These are phyloP conservation scores for Dalbergia cultrata DNA, from an alignment of 306 rosid genomes.

Conservation along the genomic window DNA sequence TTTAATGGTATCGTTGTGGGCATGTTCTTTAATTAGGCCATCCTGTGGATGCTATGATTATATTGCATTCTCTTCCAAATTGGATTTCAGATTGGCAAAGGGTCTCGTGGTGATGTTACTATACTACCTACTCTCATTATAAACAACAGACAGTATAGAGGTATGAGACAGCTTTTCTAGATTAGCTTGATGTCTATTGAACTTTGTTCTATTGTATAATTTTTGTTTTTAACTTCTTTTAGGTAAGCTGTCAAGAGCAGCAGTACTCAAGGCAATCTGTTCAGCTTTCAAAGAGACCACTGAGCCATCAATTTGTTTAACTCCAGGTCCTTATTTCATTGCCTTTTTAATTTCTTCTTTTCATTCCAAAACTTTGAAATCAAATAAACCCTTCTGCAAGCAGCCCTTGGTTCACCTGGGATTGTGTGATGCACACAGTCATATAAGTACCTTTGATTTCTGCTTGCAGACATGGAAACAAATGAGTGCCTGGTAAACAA, in stretches of 20 bases:
- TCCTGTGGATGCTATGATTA: neutral
- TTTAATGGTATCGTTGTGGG: conserved; percentile 21
- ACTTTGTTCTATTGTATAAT: neutral
- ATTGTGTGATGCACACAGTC: neutral
- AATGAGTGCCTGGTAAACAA: conserved; percentile 86
- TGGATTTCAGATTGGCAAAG: conserved; percentile 82
- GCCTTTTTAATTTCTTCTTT: conserved; percentile 32
- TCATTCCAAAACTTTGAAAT: conserved; percentile 1
- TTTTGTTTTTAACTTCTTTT: conserved; percentile 9
- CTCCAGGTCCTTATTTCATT: conserved; percentile 64
- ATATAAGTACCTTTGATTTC: neutral
- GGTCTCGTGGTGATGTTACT: conserved; percentile 93
- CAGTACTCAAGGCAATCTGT: conserved; percentile 94
- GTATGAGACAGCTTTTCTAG: conserved; percentile 51
- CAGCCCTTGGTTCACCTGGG: conserved; percentile 10
- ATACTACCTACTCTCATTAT: conserved; percentile 92
- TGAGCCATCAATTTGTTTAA: conserved; percentile 89
- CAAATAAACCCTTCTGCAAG: conserved; percentile 20
- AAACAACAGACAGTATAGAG: conserved; percentile 95
- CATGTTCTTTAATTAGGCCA: conserved; percentile 23
- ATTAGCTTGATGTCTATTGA: neutral
- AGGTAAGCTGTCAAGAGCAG: conserved; percentile 88
- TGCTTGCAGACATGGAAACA: conserved; percentile 78
- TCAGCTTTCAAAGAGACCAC: conserved; percentile 93
- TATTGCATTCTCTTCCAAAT: conserved; percentile 11